Evolutionary conservation across 352 stramenopile genomes (phyloP).

Genomic region (Thalassiosira oceanica): DNA sequence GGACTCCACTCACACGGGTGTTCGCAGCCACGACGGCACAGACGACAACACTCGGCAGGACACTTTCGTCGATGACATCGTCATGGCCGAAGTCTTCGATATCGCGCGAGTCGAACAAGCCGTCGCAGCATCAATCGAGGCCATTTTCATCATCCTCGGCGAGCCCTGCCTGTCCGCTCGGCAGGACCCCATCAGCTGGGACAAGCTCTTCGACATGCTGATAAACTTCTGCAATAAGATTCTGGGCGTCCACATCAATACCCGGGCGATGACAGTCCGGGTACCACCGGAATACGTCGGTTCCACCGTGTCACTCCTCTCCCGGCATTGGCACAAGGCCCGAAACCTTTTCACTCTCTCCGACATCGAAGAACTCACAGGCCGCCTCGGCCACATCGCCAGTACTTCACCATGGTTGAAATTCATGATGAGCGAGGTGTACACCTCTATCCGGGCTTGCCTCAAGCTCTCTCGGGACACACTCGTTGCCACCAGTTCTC

Average conservation of each 20-base stretch:
- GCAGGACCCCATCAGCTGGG: constrained; percentile 22
- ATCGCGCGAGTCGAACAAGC: constrained; percentile 8
- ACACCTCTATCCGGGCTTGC: constrained; percentile 17
- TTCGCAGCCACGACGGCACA: not conserved
- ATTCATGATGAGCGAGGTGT: constrained; percentile 29
- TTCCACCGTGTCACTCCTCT: not conserved
- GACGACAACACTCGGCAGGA: constrained; percentile 11
- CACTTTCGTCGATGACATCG: constrained; percentile 26
- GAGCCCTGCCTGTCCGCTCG: not conserved
- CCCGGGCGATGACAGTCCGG: constrained; percentile 5
- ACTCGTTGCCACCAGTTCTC: not conserved
- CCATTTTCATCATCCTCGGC: constrained; percentile 29
- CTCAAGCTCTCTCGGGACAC: constrained; percentile 5
- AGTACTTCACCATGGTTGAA: constrained; percentile 14
- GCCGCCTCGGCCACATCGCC: constrained; percentile 12
- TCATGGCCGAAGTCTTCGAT: constrained; percentile 25
- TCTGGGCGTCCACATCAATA: constrained; percentile 24
- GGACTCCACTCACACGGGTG: not conserved
- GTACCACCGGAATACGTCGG: constrained; percentile 10
- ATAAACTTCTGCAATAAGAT: constrained; percentile 22
- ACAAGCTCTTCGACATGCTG: constrained; percentile 28
- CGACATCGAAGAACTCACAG: constrained; percentile 15
- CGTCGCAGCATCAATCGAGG: constrained; percentile 26
- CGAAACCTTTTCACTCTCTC: constrained; percentile 7
- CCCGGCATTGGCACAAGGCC: not conserved